These are phyloP conservation scores for Alternaria infectoria DNA, from an alignment of 2,329 filamentous ascomycete genomes.

Conservation along the genomic window DNA sequence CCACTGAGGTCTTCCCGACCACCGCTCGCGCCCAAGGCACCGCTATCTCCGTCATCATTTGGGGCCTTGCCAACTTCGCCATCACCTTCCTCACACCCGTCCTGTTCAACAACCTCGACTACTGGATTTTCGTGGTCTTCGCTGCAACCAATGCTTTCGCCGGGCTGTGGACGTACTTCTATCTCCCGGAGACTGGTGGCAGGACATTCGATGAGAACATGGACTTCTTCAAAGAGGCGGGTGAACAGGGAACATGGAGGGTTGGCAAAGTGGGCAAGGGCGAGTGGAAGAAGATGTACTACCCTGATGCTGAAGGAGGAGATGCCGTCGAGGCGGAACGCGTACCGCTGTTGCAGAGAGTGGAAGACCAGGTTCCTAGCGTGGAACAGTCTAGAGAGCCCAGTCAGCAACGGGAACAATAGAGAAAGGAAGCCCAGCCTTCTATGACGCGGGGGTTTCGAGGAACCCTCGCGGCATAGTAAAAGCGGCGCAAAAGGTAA, in stretches of 20 bases:
- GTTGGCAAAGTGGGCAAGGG: conserved; percentile 61
- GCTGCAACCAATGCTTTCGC: conserved; percentile 62
- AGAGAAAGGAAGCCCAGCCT: neutral
- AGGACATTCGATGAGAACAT: conserved; percentile 67
- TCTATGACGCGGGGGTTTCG: neutral
- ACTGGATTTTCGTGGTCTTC: conserved; percentile 65
- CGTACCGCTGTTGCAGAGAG: conserved; percentile 53
- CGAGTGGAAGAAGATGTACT: conserved; percentile 56
- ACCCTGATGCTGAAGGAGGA: conserved; percentile 44
- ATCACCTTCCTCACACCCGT: conserved; percentile 65
- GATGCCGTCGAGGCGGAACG: conserved; percentile 51
- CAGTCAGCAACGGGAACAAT: neutral
- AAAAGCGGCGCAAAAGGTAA: neutral
- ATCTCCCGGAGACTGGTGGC: conserved; percentile 62
- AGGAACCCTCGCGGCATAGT: neutral
- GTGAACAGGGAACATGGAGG: conserved; percentile 59
- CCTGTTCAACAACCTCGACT: conserved; percentile 65
- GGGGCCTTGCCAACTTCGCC: conserved; percentile 65
- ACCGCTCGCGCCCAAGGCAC: conserved; percentile 62
- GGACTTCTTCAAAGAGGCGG: conserved; percentile 62
- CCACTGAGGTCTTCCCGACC: conserved; percentile 64
- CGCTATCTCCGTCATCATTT: conserved; percentile 61
- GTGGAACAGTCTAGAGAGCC: conserved; percentile 19
- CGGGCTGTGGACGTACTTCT: conserved; percentile 61
- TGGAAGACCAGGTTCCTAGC: conserved; percentile 52